phyloP scores from a whole-genome alignment of 257 asterid genomes.

The Asclepias syriaca region DNA sequence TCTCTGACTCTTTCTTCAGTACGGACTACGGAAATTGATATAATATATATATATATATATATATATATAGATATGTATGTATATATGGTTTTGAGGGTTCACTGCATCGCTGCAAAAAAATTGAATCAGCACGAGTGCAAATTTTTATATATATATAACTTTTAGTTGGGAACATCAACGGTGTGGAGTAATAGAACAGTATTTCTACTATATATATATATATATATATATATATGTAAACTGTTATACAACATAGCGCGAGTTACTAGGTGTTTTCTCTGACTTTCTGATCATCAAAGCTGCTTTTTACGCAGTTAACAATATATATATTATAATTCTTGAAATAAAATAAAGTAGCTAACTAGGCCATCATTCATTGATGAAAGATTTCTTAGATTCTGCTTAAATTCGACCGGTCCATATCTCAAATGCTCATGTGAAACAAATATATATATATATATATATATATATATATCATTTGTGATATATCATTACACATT shows the following conservation, averaged over 20 bases:
- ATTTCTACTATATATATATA: neutral
- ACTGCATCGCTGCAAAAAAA: neutral
- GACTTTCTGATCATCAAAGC: neutral
- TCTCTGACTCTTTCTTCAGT: slow-evolving; percentile 10
- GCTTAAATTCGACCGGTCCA: too few species aligned
- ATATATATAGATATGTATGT: too few species aligned
- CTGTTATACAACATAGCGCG: neutral
- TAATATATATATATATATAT: too few species aligned
- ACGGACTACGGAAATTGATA: slow-evolving; percentile 22
- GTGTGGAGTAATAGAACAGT: neutral
- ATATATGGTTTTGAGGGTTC: slow-evolving; percentile 1
- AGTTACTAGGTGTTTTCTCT: neutral
- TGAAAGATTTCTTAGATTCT: too few species aligned
- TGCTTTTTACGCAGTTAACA: neutral
- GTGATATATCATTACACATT: too few species aligned
- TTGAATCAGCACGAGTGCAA: neutral
- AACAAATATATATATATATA: too few species aligned
- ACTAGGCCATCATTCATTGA: neutral
- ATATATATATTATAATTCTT: too few species aligned
- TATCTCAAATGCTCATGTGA: too few species aligned
- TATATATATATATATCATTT: too few species aligned
- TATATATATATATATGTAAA: too few species aligned
- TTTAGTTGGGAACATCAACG: neutral
- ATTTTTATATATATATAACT: neutral
- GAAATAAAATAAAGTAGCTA: too few species aligned